Percentiles rank a stretch among this genome's conserved stretches.
Conservation (phyloP, 768 basidiomycete species). For the Ephemerocybe angulata region DNA sequence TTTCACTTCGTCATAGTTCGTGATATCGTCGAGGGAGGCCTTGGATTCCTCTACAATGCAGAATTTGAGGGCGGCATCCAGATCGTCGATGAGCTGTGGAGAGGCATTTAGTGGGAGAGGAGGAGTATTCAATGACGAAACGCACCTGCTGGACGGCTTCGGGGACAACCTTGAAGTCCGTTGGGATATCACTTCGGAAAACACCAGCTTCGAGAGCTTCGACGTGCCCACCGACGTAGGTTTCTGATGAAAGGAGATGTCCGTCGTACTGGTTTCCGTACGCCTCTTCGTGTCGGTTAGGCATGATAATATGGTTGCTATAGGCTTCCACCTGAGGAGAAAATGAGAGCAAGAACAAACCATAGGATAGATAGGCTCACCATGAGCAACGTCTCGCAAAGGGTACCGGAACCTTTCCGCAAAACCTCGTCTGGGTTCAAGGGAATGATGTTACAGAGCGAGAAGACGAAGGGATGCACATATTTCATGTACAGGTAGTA, state of each 20-base stretch:
- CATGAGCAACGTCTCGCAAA: slow-evolving; percentile 98
- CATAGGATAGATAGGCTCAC: slow-evolving; percentile 36
- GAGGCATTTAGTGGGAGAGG: neutral
- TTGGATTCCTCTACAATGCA: slow-evolving; percentile 85
- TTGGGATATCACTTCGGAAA: slow-evolving; percentile 91
- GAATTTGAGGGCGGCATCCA: slow-evolving; percentile 89
- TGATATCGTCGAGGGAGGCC: slow-evolving; percentile 74
- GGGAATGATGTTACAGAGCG: slow-evolving; percentile 97
- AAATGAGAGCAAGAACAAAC: neutral
- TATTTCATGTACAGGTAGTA: slow-evolving; percentile 99
- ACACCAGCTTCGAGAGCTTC: slow-evolving; percentile 98
- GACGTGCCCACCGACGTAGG: slow-evolving; percentile 98
- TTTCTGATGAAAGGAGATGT: slow-evolving; percentile 94
- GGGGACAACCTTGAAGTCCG: slow-evolving; percentile 94
- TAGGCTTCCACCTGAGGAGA: slow-evolving; percentile 86
- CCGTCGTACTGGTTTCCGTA: slow-evolving; percentile 93
- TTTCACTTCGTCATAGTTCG: slow-evolving; percentile 94
- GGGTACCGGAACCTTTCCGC: slow-evolving; percentile 91
- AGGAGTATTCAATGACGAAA: slow-evolving; percentile 6
- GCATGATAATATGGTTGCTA: slow-evolving; percentile 91
- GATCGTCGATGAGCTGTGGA: slow-evolving; percentile 81
- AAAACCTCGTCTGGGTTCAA: slow-evolving; percentile 94
- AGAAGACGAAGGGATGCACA: slow-evolving; percentile 99
- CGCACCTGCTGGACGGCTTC: slow-evolving; percentile 75
- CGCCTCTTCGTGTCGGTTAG: slow-evolving; percentile 91